These are phyloP conservation scores for Heliamphora pulchella DNA, from an alignment of 179 eudicot species.

Conservation along the genomic window DNA sequence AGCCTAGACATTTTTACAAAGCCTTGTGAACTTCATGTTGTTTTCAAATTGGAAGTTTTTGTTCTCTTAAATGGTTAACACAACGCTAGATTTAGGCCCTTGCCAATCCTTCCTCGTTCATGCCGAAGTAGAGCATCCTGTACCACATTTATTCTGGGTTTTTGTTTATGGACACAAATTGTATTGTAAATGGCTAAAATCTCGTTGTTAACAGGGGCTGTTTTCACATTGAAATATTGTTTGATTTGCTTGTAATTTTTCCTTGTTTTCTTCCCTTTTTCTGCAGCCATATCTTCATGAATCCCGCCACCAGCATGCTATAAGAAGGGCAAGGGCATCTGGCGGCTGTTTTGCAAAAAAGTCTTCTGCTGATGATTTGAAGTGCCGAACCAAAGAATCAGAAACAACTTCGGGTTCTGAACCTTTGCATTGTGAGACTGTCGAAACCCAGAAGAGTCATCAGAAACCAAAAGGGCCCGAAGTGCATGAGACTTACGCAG, in stretches of 20 bases:
- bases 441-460: constrained; percentile 2
- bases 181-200: not conserved
- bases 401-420: constrained; percentile 16
- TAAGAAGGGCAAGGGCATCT: constrained; percentile 72
- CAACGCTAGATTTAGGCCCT: too few species aligned
- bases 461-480: constrained; percentile 28
- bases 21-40: too few species aligned
- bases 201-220: not conserved
- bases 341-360: constrained; percentile 91
- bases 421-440: constrained; percentile 10
- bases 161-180: not conserved
- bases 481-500: constrained; percentile 21
- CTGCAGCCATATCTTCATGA: constrained; percentile 86
- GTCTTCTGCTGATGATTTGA: constrained; percentile 38
- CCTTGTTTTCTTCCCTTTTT: not conserved
- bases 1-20: too few species aligned
- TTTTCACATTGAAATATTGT: not conserved
- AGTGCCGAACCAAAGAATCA: constrained; percentile 25
- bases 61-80: not conserved
- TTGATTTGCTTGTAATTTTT: not conserved
- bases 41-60: not conserved
- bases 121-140: not conserved
- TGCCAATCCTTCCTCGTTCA: too few species aligned
- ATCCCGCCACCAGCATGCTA: constrained; percentile 20
- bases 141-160: not conserved